A percentile compares a stretch with the other conserved stretches of the same genome.
phyloP scores from a whole-genome alignment of 306 rosid genomes.

The Inga laurina region DNA sequence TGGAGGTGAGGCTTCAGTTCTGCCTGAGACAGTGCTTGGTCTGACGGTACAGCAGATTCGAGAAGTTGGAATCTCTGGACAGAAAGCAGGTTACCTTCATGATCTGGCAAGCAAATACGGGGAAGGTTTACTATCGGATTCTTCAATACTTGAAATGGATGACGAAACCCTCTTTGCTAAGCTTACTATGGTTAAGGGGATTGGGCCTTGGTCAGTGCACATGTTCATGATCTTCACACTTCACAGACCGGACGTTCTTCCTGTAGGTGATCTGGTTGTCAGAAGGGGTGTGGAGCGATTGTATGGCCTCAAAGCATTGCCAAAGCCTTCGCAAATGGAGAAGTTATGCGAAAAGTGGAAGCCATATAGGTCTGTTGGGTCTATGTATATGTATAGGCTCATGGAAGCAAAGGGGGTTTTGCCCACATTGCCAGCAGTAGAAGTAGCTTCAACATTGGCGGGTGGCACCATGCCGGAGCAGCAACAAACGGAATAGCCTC shows the following conservation, averaged over 20 bases:
- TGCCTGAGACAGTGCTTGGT: conserved; percentile 46
- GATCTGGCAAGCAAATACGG: conserved; percentile 59
- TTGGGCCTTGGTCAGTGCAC: conserved; percentile 88
- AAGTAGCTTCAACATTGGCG: background rate
- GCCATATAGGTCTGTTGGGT: conserved; percentile 79
- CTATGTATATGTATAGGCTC: conserved; percentile 82
- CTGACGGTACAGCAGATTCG: conserved; percentile 55
- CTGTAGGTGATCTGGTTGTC: conserved; percentile 78
- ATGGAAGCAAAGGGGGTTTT: conserved; percentile 58
- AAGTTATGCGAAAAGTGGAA: conserved; percentile 67
- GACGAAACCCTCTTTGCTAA: conserved; percentile 50
- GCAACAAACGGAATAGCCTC: background rate
- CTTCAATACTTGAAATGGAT: conserved; percentile 64
- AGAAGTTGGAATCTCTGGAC: conserved; percentile 65
- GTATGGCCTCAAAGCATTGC: conserved; percentile 69
- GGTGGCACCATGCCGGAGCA: background rate
- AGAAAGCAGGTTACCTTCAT: conserved; percentile 69
- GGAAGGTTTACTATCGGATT: conserved; percentile 56
- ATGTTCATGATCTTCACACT: conserved; percentile 87
- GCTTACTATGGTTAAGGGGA: conserved; percentile 68
- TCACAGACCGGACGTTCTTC: conserved; percentile 72
- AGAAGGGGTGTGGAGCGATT: conserved; percentile 69
- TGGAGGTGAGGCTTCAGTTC: conserved; percentile 50
- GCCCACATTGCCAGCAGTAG: conserved; percentile 1
- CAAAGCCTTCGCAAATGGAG: conserved; percentile 67